Base-by-base conservation (phyloP, 1,139 yeast genomes). In the Nakaseomyces sp. region DNA sequence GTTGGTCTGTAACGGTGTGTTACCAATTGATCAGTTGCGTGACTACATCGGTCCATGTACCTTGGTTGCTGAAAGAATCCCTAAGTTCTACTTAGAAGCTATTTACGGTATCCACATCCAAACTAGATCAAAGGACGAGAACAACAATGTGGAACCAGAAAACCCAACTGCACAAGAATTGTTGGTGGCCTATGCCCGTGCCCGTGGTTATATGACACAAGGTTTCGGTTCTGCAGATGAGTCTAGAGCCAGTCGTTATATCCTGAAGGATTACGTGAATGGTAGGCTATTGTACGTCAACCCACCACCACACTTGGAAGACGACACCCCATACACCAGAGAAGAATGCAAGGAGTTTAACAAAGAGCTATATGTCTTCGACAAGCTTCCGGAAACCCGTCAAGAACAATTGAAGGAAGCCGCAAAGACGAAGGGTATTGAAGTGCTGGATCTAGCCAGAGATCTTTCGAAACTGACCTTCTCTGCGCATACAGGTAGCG, bases 171-270 rank as follows among this genome's bases (percentile, higher is more conserved):
- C 97, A 0, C 81, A 85, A 57, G 97, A 93, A 63, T 67, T 93
- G 37, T 73, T 93, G 47, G 84, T 80, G 47, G 94, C 97, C 0
- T 93, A 91, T 63, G 98, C 97, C 5, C 76, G 95, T 67, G 94
- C 97, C 1, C 78, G 98, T 66, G 98, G 98, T 55, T 91, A 79
- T 63, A 89, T 88, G 95, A 85, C 96, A 0, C 96, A 91, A 64
- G 95, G 95, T 57, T 87, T 84, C 61, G 97, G 97, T 58, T 79
- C 89, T 53, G 97, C 98, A 4, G 99, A 93, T 71, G 95, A 89
- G 64, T 81, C 95, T 40, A 76, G 98, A 64, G 96, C 98, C 15
- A 81, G 96, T 25, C 76, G 99, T 63, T 85, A 86, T 53, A 78
- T 93, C 47, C 72, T 93, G 58, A 93, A 93, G 67, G 99, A 93